Evolutionary conservation across 23 red algal genomes (phyloP).

Genomic region (Porphyridium purpureum): DNA sequence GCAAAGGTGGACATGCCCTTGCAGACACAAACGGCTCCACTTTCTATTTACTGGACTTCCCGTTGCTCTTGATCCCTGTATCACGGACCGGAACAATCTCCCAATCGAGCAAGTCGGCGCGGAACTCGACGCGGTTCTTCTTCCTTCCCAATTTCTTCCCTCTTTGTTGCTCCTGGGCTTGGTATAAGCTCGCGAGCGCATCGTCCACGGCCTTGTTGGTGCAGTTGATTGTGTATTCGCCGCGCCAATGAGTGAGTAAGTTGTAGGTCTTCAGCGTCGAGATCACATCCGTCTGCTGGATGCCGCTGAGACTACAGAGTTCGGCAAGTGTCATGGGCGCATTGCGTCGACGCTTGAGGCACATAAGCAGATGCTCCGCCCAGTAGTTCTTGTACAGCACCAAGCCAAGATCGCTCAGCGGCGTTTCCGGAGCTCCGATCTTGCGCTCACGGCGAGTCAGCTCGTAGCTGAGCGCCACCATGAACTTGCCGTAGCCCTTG

Average conservation of each 20-base stretch:
- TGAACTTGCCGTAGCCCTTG: conserved; percentile 60
- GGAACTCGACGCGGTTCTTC: no score
- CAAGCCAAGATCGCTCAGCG: conserved; percentile 62
- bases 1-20: no score
- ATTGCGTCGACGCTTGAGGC: conserved; percentile 1
- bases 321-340: conserved; percentile 14
- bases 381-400: conserved; percentile 51
- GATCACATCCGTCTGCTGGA: conserved; percentile 15
- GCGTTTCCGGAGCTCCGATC: conserved; percentile 43
- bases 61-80: no score
- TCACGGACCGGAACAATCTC: no score
- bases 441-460: conserved; percentile 55
- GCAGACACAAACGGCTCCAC: no score
- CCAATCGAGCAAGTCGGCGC: no score
- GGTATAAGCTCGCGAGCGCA: no score
- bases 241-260: conserved; percentile 22
- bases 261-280: conserved; percentile 16
- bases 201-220: no score
- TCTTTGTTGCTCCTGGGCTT: no score
- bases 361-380: conserved; percentile 15
- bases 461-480: conserved; percentile 74
- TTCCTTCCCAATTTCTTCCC: no score
- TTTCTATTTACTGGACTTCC: no score
- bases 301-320: conserved; percentile 20
- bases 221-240: no score